These are phyloP conservation scores for Stachybotrys chartarum DNA, from an alignment of 2,329 filamentous ascomycete species.

Conservation along the genomic window DNA sequence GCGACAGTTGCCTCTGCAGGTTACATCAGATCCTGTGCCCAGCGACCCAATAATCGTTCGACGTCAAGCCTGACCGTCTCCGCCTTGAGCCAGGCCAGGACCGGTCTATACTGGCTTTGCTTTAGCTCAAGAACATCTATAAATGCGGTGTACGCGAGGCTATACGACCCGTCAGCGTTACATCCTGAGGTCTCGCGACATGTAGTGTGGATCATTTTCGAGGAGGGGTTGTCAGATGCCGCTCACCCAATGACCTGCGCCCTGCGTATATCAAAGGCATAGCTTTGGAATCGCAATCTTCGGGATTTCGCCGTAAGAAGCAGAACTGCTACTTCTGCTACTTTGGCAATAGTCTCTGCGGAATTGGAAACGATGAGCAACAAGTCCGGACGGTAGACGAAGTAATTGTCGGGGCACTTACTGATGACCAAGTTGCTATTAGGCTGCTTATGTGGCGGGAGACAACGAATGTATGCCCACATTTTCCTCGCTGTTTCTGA, in stretches of 20 bases:
- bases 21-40: too few relatives aligned
- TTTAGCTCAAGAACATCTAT: constrained; percentile 57
- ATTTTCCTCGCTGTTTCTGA: constrained; percentile 71
- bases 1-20: too few relatives aligned
- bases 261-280: constrained; percentile 52
- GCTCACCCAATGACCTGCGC: constrained; percentile 56
- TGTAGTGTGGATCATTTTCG: constrained; percentile 1
- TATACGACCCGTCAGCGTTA: constrained; percentile 19
- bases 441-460: constrained; percentile 52
- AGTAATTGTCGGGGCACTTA: constrained; percentile 27
- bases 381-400: too few relatives aligned
- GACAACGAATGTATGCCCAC: constrained; percentile 52
- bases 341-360: constrained; percentile 55
- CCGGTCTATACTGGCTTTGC: constrained; percentile 59
- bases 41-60: not conserved
- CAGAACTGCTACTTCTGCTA: constrained; percentile 57
- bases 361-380: not conserved
- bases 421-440: constrained; percentile 53
- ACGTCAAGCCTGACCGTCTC: constrained; percentile 19
- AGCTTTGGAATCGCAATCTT: constrained; percentile 37
- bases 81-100: constrained; percentile 61
- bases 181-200: not conserved
- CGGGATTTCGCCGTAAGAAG: constrained; percentile 53
- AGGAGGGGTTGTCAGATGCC: not conserved
- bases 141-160: constrained; percentile 67